Conservation (phyloP, 2,329 filamentous ascomycete species). For the Clathrospora elynae region DNA sequence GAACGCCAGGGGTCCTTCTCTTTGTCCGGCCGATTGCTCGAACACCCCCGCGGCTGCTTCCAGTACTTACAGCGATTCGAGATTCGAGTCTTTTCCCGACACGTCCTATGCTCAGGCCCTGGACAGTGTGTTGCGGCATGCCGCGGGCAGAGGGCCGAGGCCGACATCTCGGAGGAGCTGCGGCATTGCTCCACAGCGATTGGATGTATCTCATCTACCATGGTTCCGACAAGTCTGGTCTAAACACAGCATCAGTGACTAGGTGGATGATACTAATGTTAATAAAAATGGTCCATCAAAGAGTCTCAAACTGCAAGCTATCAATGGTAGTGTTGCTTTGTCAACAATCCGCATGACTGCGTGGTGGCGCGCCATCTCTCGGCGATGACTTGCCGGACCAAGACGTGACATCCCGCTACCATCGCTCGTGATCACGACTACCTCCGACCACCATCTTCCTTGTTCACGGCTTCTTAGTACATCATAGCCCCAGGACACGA, state of each 20-base stretch:
- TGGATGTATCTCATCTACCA: slow-evolving; percentile 15
- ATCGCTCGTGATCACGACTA: slow-evolving; percentile 32
- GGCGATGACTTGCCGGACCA: slow-evolving; percentile 25
- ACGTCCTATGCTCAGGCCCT: no score
- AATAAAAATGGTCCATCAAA: no score
- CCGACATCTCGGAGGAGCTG: slow-evolving; percentile 30
- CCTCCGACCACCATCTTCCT: slow-evolving; percentile 10
- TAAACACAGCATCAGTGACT: no score
- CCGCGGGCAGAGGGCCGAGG: slow-evolving; percentile 8
- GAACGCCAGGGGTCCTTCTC: no score
- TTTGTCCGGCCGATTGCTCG: no score
- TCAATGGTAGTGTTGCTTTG: not conserved
- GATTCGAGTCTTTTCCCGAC: no score
- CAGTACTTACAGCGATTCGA: no score
- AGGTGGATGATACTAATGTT: no score
- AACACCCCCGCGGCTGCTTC: no score
- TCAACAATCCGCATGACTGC: slow-evolving; percentile 9
- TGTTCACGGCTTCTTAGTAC: slow-evolving; percentile 13
- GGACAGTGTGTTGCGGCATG: no score
- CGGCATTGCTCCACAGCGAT: slow-evolving; percentile 32
- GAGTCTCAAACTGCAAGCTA: no score
- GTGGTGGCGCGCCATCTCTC: slow-evolving; percentile 17
- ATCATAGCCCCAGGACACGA: slow-evolving; percentile 4
- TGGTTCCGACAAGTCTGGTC: not conserved
- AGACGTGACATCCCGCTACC: slow-evolving; percentile 31